Conservation (phyloP, 768 basidiomycete genomes). For the Myochromella boudieri region DNA sequence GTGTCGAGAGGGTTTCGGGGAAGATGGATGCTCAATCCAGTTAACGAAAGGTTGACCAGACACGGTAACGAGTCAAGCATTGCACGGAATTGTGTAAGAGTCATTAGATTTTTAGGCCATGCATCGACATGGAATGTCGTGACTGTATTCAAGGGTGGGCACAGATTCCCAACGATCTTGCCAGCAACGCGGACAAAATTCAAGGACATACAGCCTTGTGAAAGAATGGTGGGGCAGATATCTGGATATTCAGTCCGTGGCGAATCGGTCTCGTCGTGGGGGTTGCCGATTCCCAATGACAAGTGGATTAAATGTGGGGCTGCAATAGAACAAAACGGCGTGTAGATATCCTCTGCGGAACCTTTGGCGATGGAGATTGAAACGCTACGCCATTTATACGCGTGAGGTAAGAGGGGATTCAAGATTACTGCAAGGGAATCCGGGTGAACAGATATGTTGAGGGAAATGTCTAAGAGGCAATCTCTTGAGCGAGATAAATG, state of each 20-base stretch:
- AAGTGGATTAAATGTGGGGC: slow-evolving; percentile 38
- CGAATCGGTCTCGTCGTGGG: slow-evolving; percentile 21
- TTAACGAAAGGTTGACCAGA: slow-evolving; percentile 42
- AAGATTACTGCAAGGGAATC: slow-evolving; percentile 27
- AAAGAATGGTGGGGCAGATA: slow-evolving; percentile 30
- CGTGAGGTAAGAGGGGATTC: slow-evolving; percentile 30
- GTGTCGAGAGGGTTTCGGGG: slow-evolving; percentile 30
- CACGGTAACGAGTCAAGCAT: slow-evolving; percentile 33
- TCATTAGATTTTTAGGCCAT: slow-evolving; percentile 33
- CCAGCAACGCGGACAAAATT: slow-evolving; percentile 43
- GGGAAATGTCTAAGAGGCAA: slow-evolving; percentile 36
- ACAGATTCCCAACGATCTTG: slow-evolving; percentile 36
- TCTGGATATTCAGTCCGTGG: slow-evolving; percentile 30
- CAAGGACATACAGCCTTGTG: slow-evolving; percentile 30
- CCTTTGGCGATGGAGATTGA: slow-evolving; percentile 27
- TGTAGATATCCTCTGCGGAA: slow-evolving; percentile 25
- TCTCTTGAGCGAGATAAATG: slow-evolving; percentile 37
- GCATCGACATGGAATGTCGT: slow-evolving; percentile 47
- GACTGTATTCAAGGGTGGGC: slow-evolving; percentile 34
- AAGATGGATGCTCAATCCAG: slow-evolving; percentile 35
- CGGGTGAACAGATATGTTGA: slow-evolving; percentile 27
- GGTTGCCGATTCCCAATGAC: slow-evolving; percentile 33
- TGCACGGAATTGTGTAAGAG: slow-evolving; percentile 32
- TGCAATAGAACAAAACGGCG: slow-evolving; percentile 23
- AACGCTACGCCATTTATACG: slow-evolving; percentile 38